Base-by-base conservation (phyloP, 1,284 basidiomycete species). In the Pascua guehoae region DNA sequence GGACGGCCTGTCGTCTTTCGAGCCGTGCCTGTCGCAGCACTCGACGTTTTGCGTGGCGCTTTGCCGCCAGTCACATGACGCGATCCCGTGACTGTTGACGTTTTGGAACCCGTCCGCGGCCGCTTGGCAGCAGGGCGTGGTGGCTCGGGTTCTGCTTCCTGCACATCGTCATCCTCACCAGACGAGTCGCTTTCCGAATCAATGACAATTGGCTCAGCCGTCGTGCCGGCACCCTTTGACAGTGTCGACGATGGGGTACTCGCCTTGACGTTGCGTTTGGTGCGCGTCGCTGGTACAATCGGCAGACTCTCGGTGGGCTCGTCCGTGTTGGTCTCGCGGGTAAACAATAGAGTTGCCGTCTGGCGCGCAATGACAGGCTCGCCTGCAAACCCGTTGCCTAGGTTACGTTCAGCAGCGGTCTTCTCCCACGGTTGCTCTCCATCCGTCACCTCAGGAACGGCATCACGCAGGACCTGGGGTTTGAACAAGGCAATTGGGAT, bases 301-400 rank as follows among this genome's bases (percentile, higher is more conserved):
- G 58, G 56, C 12, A 52, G 59, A 12, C 41, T 41, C 37, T 47
- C 42, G 11, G 40, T 16, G 17, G 14, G 17, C 16, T 58, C 58
- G 36, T 50, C 59, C 12, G 43, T 32, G 3, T 7, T 32, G 24
- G 24, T 32, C 24, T 44, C 56, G 8, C 60, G 56, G 2, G 62
- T 55, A 54, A 60, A 73, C 14, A 74, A 57, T 1, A 56, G 32
- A 1, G 70, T 70, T 0, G 67, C 63, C 8, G 53, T 36, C 51
- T 72, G 71, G 36, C 59, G 64, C 2, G 65, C 67, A 2, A 50
- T 54, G 7, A 64, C 46, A 1, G 72, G 65, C 57, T 74, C 71
- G 7, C 73, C 73, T 1, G 65, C 71, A 1, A 68, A 53, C 2
- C 72, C 74, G 57, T 73, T 69, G 12, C 72, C 72, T 1, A 76